Base-by-base conservation (phyloP, 768 basidiomycete genomes). In the Termitomyces titanicus region DNA sequence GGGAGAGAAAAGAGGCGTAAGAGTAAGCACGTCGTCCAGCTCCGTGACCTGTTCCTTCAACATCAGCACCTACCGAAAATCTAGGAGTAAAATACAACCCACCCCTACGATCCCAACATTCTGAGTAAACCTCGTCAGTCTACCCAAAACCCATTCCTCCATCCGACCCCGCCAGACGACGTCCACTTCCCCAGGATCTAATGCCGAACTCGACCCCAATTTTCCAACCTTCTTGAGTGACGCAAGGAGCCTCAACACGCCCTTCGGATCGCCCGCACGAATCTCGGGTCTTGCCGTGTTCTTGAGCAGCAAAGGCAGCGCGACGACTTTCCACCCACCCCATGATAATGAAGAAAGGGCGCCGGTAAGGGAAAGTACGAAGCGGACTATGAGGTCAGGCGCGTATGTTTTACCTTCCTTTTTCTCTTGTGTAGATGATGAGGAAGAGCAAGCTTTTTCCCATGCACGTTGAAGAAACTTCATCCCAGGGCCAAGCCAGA, bases 241-340 rank as follows among this genome's bases (percentile, higher is more conserved):
- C 0, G 81, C 80, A 15, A 88, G 68, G 53, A 89, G 72, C 18
- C 73, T 74, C 11, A 86, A 56, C 0, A 80, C 69, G 40, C 64
- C 58, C 37, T 63, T 63, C 4, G 79, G 74, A n/a, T 82, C 72
- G 6, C 61, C 55, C 25, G 81, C 72, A 13, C 84, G 62, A 20
- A 85, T 63, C 45, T 73, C 74, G 3, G 74, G 69, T 2, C 63
- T 66, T 10, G 67, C 47, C 6, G 79, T 80, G 29, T 73, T 71
- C 60, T 80, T 82, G 13, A 83, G 61, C n/a, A 90, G 63, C 12
- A 76, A 68, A 1, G 89, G 86, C 2, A 86, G 64, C 13, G 80
- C 87, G 10, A 91, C 67, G 31, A 82, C 72, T 65, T 84, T 89
- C 89, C 89, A 92, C 2, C 89, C 91, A 18, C 82, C 82, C 88